Percentiles rank a stretch among this genome's conserved stretches.
These are phyloP conservation scores for Scheffersomyces stipitis DNA, from an alignment of 805 yeast species.

Conservation along the genomic window DNA sequence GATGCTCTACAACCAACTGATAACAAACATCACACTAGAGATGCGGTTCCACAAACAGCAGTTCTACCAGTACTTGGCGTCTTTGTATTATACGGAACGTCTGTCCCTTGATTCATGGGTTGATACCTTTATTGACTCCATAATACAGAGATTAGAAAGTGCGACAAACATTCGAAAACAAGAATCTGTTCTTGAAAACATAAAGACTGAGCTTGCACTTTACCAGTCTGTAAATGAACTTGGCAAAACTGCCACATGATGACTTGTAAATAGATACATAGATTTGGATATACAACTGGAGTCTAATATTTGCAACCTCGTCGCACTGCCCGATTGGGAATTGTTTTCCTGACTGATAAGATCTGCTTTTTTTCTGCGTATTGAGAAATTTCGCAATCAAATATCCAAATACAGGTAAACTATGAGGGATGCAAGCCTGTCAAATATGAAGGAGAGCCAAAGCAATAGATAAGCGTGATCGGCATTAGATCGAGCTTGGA, in stretches of 20 bases:
- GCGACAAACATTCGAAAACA: neutral
- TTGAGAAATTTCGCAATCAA: neutral
- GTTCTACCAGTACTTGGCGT: slow-evolving; percentile 21
- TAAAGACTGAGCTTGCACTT: neutral
- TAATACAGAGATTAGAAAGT: slow-evolving; percentile 1
- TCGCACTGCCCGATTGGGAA: slow-evolving; percentile 8
- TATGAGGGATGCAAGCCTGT: neutral
- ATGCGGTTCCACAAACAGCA: slow-evolving; percentile 13
- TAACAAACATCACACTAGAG: slow-evolving; percentile 7
- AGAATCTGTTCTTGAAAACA: neutral
- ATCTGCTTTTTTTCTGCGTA: neutral
- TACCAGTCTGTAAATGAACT: neutral
- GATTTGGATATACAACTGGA: no score
- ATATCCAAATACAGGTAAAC: neutral
- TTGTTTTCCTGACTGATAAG: slow-evolving; percentile 3
- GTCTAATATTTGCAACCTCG: no score
- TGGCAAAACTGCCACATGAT: no score
- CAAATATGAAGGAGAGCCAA: no score
- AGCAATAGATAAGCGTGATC: no score
- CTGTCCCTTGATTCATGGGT: slow-evolving; percentile 14
- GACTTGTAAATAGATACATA: no score
- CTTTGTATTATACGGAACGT: slow-evolving; percentile 8
- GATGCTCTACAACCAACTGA: neutral
- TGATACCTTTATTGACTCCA: slow-evolving; percentile 5
- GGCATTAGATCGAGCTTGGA: no score